Percentiles rank a stretch among this genome's conserved stretches.
Conservation (phyloP, 2,329 filamentous ascomycete genomes). For the Chaetomiaceae sp. region DNA sequence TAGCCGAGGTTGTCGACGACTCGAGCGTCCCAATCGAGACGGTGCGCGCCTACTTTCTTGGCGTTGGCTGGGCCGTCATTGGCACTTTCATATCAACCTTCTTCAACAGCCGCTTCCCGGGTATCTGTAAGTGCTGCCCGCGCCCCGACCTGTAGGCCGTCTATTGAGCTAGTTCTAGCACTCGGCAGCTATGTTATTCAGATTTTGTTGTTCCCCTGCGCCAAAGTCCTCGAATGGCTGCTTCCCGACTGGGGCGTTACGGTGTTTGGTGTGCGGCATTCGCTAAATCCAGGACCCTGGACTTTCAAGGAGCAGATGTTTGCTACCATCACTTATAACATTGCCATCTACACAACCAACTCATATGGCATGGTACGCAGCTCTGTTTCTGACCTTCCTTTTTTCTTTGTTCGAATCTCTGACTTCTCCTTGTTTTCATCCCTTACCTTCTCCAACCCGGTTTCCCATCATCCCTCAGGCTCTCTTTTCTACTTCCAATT, state of each 20-base stretch:
- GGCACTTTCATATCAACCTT: conserved; percentile 37
- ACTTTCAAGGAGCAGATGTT: conserved; percentile 40
- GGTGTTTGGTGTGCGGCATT: conserved; percentile 33
- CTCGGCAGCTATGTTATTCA: conserved; percentile 36
- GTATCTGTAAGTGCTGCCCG: conserved; percentile 27
- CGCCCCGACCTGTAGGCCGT: not conserved
- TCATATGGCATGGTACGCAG: conserved; percentile 27
- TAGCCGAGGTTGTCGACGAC: conserved; percentile 34
- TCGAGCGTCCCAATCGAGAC: conserved; percentile 34
- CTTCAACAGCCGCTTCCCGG: conserved; percentile 36
- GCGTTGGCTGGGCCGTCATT: conserved; percentile 34
- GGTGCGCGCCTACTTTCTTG: conserved; percentile 37
- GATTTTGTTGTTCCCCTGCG: conserved; percentile 42
- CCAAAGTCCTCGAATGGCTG: conserved; percentile 36
- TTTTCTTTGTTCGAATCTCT: too few species aligned
- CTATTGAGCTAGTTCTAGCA: conserved; percentile 11
- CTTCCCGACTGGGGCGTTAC: conserved; percentile 42
- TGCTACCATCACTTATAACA: conserved; percentile 35
- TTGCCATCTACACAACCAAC: conserved; percentile 32
- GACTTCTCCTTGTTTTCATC: too few species aligned
- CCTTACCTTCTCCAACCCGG: too few species aligned
- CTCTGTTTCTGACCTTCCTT: too few species aligned
- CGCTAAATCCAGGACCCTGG: conserved; percentile 38
- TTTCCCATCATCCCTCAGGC: too few species aligned
- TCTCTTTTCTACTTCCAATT: too few species aligned